These are phyloP conservation scores for Sporisorium iseilematis-ciliati DNA, from an alignment of 1,284 basidiomycete genomes.

Conservation along the genomic window DNA sequence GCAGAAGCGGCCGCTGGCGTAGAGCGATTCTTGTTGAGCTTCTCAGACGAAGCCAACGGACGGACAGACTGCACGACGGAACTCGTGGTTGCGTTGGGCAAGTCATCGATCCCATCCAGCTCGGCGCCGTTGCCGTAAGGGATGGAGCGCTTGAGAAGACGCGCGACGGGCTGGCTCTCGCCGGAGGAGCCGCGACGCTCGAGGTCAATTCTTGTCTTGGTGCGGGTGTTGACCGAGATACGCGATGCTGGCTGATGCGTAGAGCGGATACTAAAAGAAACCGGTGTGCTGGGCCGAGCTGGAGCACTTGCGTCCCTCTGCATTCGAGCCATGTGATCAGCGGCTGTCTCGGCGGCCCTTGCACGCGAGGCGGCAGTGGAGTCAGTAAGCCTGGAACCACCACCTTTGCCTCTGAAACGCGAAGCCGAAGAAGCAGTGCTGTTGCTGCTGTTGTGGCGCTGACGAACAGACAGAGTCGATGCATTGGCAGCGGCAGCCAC, in stretches of 20 bases:
- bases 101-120: conserved; percentile 88
- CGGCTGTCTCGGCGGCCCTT: conserved; percentile 54
- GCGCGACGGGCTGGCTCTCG: conserved; percentile 70
- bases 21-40: conserved; percentile 73
- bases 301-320: conserved; percentile 30
- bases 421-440: conserved; percentile 13
- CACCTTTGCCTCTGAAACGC: conserved; percentile 18
- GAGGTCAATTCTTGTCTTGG: conserved; percentile 16
- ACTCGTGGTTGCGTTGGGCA: conserved; percentile 77
- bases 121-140: conserved; percentile 93
- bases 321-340: conserved; percentile 33
- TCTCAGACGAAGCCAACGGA: conserved; percentile 12
- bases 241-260: conserved; percentile 24
- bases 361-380: conserved; percentile 55
- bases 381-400: conserved; percentile 39
- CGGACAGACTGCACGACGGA: conserved; percentile 19
- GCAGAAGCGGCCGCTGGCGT: neutral
- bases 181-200: conserved; percentile 24
- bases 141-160: conserved; percentile 80
- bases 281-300: conserved; percentile 48
- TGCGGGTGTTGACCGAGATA: conserved; percentile 35
- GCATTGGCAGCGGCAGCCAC: neutral
- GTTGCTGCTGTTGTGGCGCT: conserved; percentile 38
- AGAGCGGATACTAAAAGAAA: conserved; percentile 16
- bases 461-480: conserved; percentile 17